Base-by-base conservation (phyloP, 23 red algal genomes). In the Gracilariopsis chorda region DNA sequence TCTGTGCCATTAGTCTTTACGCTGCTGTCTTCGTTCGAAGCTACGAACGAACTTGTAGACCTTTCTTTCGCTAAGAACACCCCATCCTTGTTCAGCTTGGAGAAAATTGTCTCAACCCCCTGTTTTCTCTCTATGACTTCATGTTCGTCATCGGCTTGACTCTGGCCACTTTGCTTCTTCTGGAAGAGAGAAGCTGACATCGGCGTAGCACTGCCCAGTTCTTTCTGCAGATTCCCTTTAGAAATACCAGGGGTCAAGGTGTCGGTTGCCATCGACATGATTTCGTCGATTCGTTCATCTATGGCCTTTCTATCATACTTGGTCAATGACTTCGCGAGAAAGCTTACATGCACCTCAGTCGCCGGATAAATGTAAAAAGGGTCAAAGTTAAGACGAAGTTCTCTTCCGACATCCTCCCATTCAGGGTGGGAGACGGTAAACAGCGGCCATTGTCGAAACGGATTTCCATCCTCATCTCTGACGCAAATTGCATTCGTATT, bases 11-110 rank as follows among this genome's bases (percentile, higher is more conserved):
- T n/a, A n/a, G n/a, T n/a, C n/a, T n/a, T n/a, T n/a, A n/a, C n/a
- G n/a, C n/a, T n/a, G n/a, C n/a, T n/a, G n/a, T n/a, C n/a, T n/a
- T n/a, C n/a, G n/a, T n/a, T n/a, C n/a, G n/a, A n/a, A n/a, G n/a
- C n/a, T n/a, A n/a, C n/a, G n/a, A n/a, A n/a, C n/a, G n/a, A n/a
- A n/a, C n/a, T n/a, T n/a, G n/a, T n/a, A n/a, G n/a, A n/a, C n/a
- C n/a, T n/a, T n/a, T n/a, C n/a, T n/a, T 73, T 73, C 20, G 39
- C 47, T 73, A 73, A 27, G 67, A 73, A 73, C 47, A 73, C 37
- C 13, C 67, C 67, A 46, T 46, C 67, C 4, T 73, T 42, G 24
- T 46, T 36, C 23, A 46, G 10, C 47, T 42, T 42, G 13, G 67
- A 73, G 9, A 73, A 23, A 24, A 35, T n/a, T 11, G 67, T 73